These are phyloP conservation scores for Sanghuangporus weigelae DNA, from an alignment of 1,284 basidiomycete species.

Conservation along the genomic window DNA sequence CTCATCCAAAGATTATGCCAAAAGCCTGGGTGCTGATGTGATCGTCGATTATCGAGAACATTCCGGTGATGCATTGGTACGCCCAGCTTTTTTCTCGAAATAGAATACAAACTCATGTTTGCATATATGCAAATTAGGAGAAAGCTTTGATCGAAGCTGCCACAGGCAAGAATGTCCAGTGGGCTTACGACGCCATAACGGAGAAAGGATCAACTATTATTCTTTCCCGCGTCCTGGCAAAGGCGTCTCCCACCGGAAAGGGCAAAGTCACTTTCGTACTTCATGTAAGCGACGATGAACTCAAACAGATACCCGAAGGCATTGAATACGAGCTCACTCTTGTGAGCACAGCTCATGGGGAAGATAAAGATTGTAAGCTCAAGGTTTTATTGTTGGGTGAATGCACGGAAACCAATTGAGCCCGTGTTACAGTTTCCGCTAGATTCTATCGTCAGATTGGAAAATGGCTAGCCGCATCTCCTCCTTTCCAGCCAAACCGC, in stretches of 20 bases:
- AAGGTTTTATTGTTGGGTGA: constrained; percentile 24
- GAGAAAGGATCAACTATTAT: not conserved
- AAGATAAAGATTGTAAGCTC: not conserved
- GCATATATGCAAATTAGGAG: not conserved
- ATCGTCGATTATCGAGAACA: constrained; percentile 27
- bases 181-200: constrained; percentile 6
- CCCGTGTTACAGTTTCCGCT: not conserved
- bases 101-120: not conserved
- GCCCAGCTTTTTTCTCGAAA: not conserved
- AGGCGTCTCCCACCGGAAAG: constrained; percentile 4
- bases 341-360: not conserved
- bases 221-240: constrained; percentile 2
- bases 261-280: constrained; percentile 7
- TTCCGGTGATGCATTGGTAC: not conserved
- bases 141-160: not conserved
- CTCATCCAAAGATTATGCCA: constrained; percentile 18
- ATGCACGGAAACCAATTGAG: constrained; percentile 10
- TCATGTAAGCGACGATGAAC: not conserved
- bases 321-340: not conserved
- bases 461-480: not conserved
- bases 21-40: constrained; percentile 24
- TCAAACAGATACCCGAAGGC: not conserved
- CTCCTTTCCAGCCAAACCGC: constrained; percentile 17
- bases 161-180: not conserved
- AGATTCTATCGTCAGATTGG: constrained; percentile 6